phyloP scores from a whole-genome alignment of 1,284 basidiomycete species.

The Retiboletus flavoniger region DNA sequence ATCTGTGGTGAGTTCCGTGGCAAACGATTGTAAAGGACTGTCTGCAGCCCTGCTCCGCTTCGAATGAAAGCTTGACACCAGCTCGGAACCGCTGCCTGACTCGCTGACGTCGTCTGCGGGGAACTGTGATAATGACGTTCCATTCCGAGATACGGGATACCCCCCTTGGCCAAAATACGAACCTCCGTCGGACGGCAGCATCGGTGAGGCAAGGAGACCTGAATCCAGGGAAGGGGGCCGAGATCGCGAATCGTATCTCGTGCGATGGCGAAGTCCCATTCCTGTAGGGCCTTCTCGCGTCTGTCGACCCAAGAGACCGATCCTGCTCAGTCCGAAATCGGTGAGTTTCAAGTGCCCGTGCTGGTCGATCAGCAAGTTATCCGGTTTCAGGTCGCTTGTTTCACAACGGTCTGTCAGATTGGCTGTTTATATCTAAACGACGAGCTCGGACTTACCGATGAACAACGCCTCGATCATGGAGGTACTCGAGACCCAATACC shows the following conservation, averaged over 20 bases:
- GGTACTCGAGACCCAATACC: constrained; percentile 90
- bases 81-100: constrained; percentile 80
- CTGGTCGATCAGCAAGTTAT: constrained; percentile 95
- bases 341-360: constrained; percentile 96
- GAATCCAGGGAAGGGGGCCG: constrained; percentile 82
- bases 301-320: constrained; percentile 95
- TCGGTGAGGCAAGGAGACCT: constrained; percentile 71
- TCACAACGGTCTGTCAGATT: constrained; percentile 12
- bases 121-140: constrained; percentile 63
- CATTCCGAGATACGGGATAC: constrained; percentile 53
- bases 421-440: neutral
- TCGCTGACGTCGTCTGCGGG: constrained; percentile 80
- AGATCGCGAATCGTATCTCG: constrained; percentile 66
- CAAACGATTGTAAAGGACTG: constrained; percentile 79
- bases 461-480: constrained; percentile 92
- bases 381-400: constrained; percentile 92
- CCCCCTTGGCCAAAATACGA: constrained; percentile 81
- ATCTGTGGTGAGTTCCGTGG: constrained; percentile 78
- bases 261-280: constrained; percentile 49
- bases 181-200: constrained; percentile 63
- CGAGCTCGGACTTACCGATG: constrained; percentile 75
- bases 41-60: constrained; percentile 60
- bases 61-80: constrained; percentile 57
- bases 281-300: constrained; percentile 75
- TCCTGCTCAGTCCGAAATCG: constrained; percentile 96